Conservation (phyloP, 2,329 filamentous ascomycete genomes). For the Blastomyces gilchristii region DNA sequence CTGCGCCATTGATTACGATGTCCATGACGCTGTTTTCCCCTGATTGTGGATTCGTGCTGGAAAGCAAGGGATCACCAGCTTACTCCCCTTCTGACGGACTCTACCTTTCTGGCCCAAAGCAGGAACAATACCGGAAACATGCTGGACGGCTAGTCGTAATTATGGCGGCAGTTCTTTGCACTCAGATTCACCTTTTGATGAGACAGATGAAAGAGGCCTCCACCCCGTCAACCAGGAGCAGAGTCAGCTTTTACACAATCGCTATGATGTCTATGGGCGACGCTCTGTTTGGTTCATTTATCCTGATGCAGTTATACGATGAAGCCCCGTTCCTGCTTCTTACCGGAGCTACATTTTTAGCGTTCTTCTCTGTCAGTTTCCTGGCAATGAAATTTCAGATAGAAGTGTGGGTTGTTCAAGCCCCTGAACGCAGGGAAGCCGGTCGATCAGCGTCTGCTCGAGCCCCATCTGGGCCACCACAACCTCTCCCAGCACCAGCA, state of each 20-base stretch:
- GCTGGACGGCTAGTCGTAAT: slow-evolving; percentile 45
- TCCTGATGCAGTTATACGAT: slow-evolving; percentile 47
- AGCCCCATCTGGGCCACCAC: not conserved
- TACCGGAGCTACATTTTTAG: slow-evolving; percentile 47
- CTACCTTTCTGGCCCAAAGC: slow-evolving; percentile 48
- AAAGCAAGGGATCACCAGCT: slow-evolving; percentile 50
- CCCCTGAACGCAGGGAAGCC: slow-evolving; percentile 31
- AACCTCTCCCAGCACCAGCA: slow-evolving; percentile 32
- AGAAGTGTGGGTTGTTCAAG: slow-evolving; percentile 57
- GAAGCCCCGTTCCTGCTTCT: slow-evolving; percentile 47
- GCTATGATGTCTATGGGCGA: slow-evolving; percentile 52
- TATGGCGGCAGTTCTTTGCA: slow-evolving; percentile 40
- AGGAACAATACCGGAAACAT: slow-evolving; percentile 45
- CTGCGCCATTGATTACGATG: slow-evolving; percentile 45
- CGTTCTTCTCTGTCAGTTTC: slow-evolving; percentile 51
- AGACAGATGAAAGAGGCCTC: slow-evolving; percentile 55
- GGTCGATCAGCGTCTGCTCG: slow-evolving; percentile 20
- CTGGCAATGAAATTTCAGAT: slow-evolving; percentile 56
- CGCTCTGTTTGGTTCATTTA: slow-evolving; percentile 47
- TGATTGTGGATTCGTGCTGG: slow-evolving; percentile 55
- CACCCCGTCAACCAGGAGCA: slow-evolving; percentile 53
- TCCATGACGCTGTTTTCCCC: slow-evolving; percentile 54
- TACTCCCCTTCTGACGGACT: slow-evolving; percentile 41
- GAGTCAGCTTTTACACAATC: slow-evolving; percentile 55
- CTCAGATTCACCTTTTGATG: slow-evolving; percentile 48